Evolutionary conservation across 768 basidiomycete species (phyloP).

Genomic region (Russula earlei): DNA sequence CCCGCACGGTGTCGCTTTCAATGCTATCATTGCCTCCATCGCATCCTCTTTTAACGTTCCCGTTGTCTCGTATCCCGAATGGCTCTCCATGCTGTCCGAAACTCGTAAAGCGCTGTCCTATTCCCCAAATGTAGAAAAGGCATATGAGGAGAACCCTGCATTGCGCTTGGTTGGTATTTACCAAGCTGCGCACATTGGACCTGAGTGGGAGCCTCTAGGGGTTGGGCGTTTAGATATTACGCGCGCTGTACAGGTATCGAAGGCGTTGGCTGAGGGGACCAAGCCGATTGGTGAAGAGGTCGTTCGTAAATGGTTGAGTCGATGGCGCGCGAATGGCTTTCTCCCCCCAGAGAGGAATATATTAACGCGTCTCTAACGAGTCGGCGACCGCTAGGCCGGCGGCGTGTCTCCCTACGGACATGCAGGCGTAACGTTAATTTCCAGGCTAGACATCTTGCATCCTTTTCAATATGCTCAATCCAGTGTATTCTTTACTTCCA

Average conservation of each 20-base stretch:
- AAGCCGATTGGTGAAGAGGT: constrained; percentile 13
- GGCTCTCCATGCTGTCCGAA: constrained; percentile 20
- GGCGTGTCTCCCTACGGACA: too few relatives aligned
- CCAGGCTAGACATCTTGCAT: too few relatives aligned
- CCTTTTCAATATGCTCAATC: not conserved
- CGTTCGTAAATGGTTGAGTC: constrained; percentile 11
- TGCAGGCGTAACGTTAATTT: too few relatives aligned
- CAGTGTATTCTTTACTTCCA: not conserved
- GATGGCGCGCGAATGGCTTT: constrained; percentile 17
- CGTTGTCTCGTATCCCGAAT: constrained; percentile 21
- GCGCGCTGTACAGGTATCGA: constrained; percentile 16
- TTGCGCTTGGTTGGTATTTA: constrained; percentile 14
- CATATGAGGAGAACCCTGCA: constrained; percentile 15
- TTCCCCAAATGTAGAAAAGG: constrained; percentile 11
- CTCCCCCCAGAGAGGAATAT: not conserved
- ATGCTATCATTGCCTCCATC: constrained; percentile 16
- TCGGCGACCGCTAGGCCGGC: too few relatives aligned
- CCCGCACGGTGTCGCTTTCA: constrained; percentile 21
- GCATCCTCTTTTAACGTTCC: constrained; percentile 19
- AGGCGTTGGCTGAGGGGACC: constrained; percentile 4
- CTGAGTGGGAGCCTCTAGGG: constrained; percentile 22
- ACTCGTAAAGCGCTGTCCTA: constrained; percentile 3
- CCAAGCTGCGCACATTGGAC: constrained; percentile 13
- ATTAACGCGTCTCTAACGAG: not conserved
- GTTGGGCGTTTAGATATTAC: constrained; percentile 18